phyloP scores from a whole-genome alignment of 129 eudicot species.

The Flaveria brownii region DNA sequence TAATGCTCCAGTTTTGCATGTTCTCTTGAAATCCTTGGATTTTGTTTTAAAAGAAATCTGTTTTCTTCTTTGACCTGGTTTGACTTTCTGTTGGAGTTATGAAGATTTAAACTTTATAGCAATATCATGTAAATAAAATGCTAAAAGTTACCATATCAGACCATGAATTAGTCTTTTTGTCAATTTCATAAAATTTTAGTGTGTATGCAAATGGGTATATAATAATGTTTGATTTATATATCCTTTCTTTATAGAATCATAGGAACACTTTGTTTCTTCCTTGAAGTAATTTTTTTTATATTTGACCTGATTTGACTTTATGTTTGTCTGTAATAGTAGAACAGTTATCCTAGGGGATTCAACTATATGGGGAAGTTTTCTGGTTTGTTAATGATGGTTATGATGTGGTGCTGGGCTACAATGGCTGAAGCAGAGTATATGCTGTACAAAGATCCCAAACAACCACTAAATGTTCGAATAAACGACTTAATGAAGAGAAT shows the following conservation, averaged over 20 bases:
- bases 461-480: conserved; percentile 41
- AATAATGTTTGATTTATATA: neutral
- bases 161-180: neutral
- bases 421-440: conserved; percentile 44
- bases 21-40: neutral
- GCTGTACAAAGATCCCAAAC: conserved; percentile 65
- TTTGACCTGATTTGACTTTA: no score
- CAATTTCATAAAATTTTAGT: neutral
- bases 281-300: neutral
- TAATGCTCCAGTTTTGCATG: neutral
- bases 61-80: conserved; percentile 14
- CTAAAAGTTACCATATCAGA: neutral
- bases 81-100: conserved; percentile 5
- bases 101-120: conserved; percentile 21
- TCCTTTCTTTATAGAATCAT: neutral
- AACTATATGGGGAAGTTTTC: conserved; percentile 22
- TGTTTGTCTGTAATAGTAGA: conserved; percentile 12
- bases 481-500: conserved; percentile 56
- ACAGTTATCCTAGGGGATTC: conserved; percentile 9
- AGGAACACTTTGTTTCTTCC: neutral
- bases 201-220: neutral
- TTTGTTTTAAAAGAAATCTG: neutral
- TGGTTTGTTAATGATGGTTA: conserved; percentile 26
- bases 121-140: conserved; percentile 16
- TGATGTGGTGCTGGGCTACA: conserved; percentile 42